Evolutionary conservation across 2,329 filamentous ascomycete genomes (phyloP), one percentile per base, ranked within the genome.

Genomic region (Xylaria sp.): DNA sequence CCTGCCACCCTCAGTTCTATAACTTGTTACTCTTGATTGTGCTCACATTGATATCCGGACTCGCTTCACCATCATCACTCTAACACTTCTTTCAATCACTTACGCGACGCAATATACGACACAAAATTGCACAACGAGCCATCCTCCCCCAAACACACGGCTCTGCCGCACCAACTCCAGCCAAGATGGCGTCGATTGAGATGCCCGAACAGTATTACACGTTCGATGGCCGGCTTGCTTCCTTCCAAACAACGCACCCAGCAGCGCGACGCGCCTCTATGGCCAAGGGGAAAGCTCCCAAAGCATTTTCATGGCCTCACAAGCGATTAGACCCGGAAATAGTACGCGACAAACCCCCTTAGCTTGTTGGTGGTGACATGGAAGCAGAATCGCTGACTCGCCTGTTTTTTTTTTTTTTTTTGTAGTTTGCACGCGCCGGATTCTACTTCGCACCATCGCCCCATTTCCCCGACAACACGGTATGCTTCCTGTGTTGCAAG

Each of bases 401-500:
- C 50, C 57, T n/a, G n/a, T n/a, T n/a, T n/a, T n/a, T n/a, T n/a
- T n/a, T n/a, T n/a, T n/a, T n/a, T n/a, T n/a, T 2, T 9, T 9
- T 25, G 53, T 78, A 97, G 92, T 90, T 99, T 75, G 95, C 96
- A 4, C 90, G 88, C 77, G 95, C 96, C 65, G 96, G 96, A 44
- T 97, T 99, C 82, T 96, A 91, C 82, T 98, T 93, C 82, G 88
- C 90, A 69, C 95, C 96, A 1, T 89, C 88, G 16, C 85, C 88
- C 60, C 86, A 88, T 55, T 92, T 90, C 76, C 91, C 91, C 44
- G 96, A 99, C 80, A 98, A 98, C 79, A 93, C 93, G 57, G 88
- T 89, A 73, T 99, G 96, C 80, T 98, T 97, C 80, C 85, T 94
- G 44, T 99, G 96, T 82, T 84, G 89, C 70, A 92, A 93, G 78